phyloP scores from a whole-genome alignment of 805 yeast genomes.

The Metschnikowia vanudenii region DNA sequence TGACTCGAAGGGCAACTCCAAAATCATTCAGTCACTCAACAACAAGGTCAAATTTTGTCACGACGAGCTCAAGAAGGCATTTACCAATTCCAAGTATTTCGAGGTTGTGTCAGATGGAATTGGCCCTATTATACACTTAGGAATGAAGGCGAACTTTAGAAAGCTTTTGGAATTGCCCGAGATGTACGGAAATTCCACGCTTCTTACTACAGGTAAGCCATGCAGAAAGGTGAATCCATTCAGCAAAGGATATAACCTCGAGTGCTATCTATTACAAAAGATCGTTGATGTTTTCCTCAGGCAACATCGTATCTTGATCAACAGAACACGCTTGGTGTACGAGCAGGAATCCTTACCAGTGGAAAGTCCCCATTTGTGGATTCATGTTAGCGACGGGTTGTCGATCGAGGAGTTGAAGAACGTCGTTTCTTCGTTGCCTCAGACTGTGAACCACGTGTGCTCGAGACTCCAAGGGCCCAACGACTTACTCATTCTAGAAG shows the following conservation, averaged over 20 bases:
- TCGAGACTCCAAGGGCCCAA: slow-evolving; percentile 20
- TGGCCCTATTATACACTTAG: slow-evolving; percentile 71
- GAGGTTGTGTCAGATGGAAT: slow-evolving; percentile 53
- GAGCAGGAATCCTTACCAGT: slow-evolving; percentile 52
- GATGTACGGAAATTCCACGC: slow-evolving; percentile 47
- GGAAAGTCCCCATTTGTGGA: slow-evolving; percentile 36
- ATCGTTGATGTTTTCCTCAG: slow-evolving; percentile 58
- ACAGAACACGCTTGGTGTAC: slow-evolving; percentile 60
- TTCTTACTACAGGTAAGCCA: slow-evolving; percentile 44
- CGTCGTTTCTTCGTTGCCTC: slow-evolving; percentile 24
- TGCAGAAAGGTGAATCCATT: slow-evolving; percentile 43
- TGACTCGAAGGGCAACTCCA: slow-evolving; percentile 33
- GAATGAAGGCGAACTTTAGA: slow-evolving; percentile 50
- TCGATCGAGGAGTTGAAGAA: slow-evolving; percentile 27
- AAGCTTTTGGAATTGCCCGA: slow-evolving; percentile 46
- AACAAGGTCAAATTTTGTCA: slow-evolving; percentile 41
- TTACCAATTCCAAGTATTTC: slow-evolving; percentile 37
- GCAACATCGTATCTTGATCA: slow-evolving; percentile 55
- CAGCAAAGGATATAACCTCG: slow-evolving; percentile 47
- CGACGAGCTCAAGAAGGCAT: slow-evolving; percentile 40
- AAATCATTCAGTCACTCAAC: slow-evolving; percentile 34
- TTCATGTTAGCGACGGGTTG: slow-evolving; percentile 32
- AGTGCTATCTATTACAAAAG: slow-evolving; percentile 61
- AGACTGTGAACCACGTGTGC: slow-evolving; percentile 25
- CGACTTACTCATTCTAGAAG: slow-evolving; percentile 29